These are phyloP conservation scores for Saitozyma sp. DNA, from an alignment of 768 basidiomycete species.

Conservation along the genomic window DNA sequence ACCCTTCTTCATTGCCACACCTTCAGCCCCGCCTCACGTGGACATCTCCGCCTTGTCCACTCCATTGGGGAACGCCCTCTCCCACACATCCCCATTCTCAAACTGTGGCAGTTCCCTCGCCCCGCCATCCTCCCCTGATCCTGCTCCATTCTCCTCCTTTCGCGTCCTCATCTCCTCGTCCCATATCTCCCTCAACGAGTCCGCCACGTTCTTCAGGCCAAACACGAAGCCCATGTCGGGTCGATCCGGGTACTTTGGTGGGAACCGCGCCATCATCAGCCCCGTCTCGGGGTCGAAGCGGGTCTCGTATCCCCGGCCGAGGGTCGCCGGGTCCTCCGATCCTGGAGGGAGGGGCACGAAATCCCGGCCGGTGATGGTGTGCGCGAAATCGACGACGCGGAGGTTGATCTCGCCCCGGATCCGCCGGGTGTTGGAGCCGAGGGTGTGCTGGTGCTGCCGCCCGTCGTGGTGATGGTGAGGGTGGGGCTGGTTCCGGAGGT, in stretches of 20 bases:
- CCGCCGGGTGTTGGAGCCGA: constrained; percentile 51
- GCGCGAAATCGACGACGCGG: constrained; percentile 96
- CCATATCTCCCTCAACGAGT: constrained; percentile 80
- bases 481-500: neutral
- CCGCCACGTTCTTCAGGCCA: constrained; percentile 78
- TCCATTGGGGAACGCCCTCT: constrained; percentile 9
- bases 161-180: constrained; percentile 74
- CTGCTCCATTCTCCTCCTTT: constrained; percentile 56
- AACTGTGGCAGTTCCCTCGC: constrained; percentile 8
- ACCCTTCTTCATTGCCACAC: neutral
- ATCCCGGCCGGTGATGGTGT: constrained; percentile 93
- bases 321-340: constrained; percentile 51
- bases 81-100: constrained; percentile 40
- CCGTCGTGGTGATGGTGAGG: constrained; percentile 8
- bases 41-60: constrained; percentile 22
- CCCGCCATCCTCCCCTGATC: constrained; percentile 4
- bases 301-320: constrained; percentile 74
- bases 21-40: constrained; percentile 6
- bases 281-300: constrained; percentile 80
- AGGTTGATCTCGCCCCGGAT: constrained; percentile 91
- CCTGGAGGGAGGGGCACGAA: constrained; percentile 71
- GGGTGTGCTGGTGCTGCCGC: neutral
- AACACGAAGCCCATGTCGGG: constrained; percentile 94
- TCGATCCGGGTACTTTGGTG: constrained; percentile 81
- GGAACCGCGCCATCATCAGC: constrained; percentile 85